phyloP scores from a whole-genome alignment of 148 eudicot genomes.

The Salicornia ramosissima region DNA sequence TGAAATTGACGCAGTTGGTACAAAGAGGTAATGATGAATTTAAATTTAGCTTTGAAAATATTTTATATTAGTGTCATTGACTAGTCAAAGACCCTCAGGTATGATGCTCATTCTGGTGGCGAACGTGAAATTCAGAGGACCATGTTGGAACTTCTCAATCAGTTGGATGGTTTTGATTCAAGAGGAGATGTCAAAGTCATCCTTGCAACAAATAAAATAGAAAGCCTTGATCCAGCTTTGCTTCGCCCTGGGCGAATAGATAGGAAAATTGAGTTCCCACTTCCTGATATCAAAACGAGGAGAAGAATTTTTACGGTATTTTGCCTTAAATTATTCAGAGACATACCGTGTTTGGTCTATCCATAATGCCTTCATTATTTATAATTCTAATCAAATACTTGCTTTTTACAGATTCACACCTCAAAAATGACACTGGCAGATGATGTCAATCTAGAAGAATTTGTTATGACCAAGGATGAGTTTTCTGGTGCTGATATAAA shows the following conservation, averaged over 20 bases:
- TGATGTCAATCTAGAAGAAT: slow-evolving; percentile 95
- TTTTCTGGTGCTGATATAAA: slow-evolving; percentile 98
- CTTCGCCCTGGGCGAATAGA: slow-evolving; percentile 97
- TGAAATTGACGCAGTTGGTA: slow-evolving; percentile 96
- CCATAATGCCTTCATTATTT: background rate
- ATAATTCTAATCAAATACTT: slow-evolving; percentile 1
- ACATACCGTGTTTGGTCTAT: too few species aligned
- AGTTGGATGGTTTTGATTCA: slow-evolving; percentile 94
- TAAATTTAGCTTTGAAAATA: background rate
- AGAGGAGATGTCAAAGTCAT: slow-evolving; percentile 96
- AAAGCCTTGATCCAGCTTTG: slow-evolving; percentile 87
- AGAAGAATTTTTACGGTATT: slow-evolving; percentile 89
- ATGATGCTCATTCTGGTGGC: slow-evolving; percentile 98
- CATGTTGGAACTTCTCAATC: slow-evolving; percentile 93
- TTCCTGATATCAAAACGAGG: slow-evolving; percentile 94
- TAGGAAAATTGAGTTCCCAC: slow-evolving; percentile 93
- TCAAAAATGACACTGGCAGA: slow-evolving; percentile 93
- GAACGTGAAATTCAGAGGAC: slow-evolving; percentile 99
- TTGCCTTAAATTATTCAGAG: too few species aligned
- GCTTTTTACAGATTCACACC: slow-evolving; percentile 67
- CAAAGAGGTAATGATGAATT: slow-evolving; percentile 59
- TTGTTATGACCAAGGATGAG: slow-evolving; percentile 99
- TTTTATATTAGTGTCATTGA: background rate
- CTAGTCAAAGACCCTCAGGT: slow-evolving; percentile 38
- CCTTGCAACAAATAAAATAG: slow-evolving; percentile 92